Evolutionary conservation across 208 protist species (phyloP).

Genomic region (Vickermania spadyakhi): DNA sequence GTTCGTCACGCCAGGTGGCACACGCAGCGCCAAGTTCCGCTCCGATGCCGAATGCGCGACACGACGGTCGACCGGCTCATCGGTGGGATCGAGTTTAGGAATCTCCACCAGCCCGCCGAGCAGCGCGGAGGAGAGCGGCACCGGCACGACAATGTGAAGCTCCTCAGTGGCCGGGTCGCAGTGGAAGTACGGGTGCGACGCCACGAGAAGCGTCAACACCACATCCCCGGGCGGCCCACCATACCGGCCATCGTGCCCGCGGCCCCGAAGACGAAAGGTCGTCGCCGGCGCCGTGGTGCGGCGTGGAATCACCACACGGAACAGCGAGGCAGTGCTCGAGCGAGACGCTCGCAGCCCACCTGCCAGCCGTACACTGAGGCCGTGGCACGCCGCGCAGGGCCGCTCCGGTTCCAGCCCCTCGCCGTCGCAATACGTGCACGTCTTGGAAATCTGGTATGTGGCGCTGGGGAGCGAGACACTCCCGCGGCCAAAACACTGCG

Average conservation of each 20-base stretch:
- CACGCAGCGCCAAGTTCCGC: conserved; percentile 16
- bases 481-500: neutral
- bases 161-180: conserved; percentile 24
- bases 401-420: too few species aligned
- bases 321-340: too few species aligned
- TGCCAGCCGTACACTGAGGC: too few species aligned
- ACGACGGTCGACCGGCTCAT: neutral
- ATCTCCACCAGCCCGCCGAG: conserved; percentile 67
- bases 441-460: neutral
- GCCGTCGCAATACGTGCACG: neutral
- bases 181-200: conserved; percentile 67
- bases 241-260: conserved; percentile 74
- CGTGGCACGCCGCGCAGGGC: too few species aligned
- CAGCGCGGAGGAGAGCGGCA: conserved; percentile 64
- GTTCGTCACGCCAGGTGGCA: conserved; percentile 70
- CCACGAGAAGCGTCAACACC: conserved; percentile 61
- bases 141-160: conserved; percentile 70
- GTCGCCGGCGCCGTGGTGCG: conserved; percentile 23
- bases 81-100: conserved; percentile 32
- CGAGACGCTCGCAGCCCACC: too few species aligned
- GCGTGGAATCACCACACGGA: conserved; percentile 26
- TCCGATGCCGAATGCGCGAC: too few species aligned
- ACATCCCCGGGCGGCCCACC: conserved; percentile 68
- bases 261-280: conserved; percentile 34
- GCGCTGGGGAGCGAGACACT: neutral